Percentiles rank a stretch among this genome's conserved stretches.
Conservation (phyloP, 768 basidiomycete species). For the Clitopilus hobsonii region DNA sequence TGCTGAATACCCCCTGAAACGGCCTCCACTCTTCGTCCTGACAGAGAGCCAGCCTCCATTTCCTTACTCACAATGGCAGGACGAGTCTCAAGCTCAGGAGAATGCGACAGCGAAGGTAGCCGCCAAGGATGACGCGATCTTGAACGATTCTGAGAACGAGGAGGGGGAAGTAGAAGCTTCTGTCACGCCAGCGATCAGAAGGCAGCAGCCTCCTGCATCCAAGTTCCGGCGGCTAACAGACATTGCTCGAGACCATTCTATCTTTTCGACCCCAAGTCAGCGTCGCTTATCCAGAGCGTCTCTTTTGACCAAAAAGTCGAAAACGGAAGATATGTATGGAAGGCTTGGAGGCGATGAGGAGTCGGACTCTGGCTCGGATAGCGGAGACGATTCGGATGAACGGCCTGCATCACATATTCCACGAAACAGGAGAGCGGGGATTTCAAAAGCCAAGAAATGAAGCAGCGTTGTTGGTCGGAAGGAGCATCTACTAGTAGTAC, state of each 20-base stretch:
- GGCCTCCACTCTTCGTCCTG: conserved; percentile 42
- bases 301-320: conserved; percentile 13
- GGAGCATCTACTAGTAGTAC: background rate
- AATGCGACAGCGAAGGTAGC: background rate
- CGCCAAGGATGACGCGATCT: conserved; percentile 14
- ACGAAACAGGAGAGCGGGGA: conserved; percentile 48
- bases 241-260: conserved; percentile 37
- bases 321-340: conserved; percentile 33
- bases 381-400: conserved; percentile 36
- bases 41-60: conserved; percentile 49
- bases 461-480: no score
- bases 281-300: background rate
- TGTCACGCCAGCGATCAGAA: conserved; percentile 4
- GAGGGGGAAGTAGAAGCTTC: conserved; percentile 28
- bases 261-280: conserved; percentile 17
- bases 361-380: conserved; percentile 44
- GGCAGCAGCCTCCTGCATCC: conserved; percentile 7
- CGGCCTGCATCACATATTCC: conserved; percentile 56
- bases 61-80: conserved; percentile 47
- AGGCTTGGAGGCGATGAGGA: conserved; percentile 26
- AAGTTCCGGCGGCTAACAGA: conserved; percentile 49
- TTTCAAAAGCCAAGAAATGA: background rate
- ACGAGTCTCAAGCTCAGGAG: conserved; percentile 1
- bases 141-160: conserved; percentile 37
- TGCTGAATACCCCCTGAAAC: background rate